A percentile compares a stretch with the other conserved stretches of the same genome.
Evolutionary conservation across 345 rosid species (phyloP).

Genomic region (Populus davidiana): DNA sequence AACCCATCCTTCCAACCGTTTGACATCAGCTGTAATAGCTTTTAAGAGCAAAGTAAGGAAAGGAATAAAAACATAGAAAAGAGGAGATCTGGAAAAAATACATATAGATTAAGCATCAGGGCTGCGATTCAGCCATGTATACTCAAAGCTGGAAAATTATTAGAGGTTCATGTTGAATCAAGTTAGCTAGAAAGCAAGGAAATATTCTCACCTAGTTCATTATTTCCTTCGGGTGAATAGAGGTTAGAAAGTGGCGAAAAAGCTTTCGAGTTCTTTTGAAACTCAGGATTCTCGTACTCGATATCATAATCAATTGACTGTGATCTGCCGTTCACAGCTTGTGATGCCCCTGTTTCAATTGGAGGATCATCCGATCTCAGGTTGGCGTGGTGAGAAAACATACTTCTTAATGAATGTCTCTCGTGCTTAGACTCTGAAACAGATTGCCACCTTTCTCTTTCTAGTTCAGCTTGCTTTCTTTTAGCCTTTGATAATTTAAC

Average conservation of each 20-base stretch:
- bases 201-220: slow-evolving; percentile 42
- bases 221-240: slow-evolving; percentile 39
- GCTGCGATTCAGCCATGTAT: not conserved
- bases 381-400: slow-evolving; percentile 55
- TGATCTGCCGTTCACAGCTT: slow-evolving; percentile 34
- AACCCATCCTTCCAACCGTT: slow-evolving; percentile 56
- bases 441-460: slow-evolving; percentile 55
- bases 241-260: slow-evolving; percentile 37
- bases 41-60: slow-evolving; percentile 24
- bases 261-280: slow-evolving; percentile 32
- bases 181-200: not conserved
- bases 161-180: not conserved
- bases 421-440: slow-evolving; percentile 58
- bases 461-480: slow-evolving; percentile 68
- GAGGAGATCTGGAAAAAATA: not conserved
- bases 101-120: slow-evolving; percentile 8
- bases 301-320: slow-evolving; percentile 29
- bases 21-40: slow-evolving; percentile 43
- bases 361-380: slow-evolving; percentile 36
- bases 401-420: slow-evolving; percentile 64
- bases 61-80: slow-evolving; percentile 2
- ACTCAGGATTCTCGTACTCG: slow-evolving; percentile 38
- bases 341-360: slow-evolving; percentile 33
- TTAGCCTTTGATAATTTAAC: slow-evolving; percentile 55
- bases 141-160: not conserved